Evolutionary conservation across 768 basidiomycete species (phyloP), one percentile per base, ranked within the genome.

Genomic region (Naganishia antarctica): DNA sequence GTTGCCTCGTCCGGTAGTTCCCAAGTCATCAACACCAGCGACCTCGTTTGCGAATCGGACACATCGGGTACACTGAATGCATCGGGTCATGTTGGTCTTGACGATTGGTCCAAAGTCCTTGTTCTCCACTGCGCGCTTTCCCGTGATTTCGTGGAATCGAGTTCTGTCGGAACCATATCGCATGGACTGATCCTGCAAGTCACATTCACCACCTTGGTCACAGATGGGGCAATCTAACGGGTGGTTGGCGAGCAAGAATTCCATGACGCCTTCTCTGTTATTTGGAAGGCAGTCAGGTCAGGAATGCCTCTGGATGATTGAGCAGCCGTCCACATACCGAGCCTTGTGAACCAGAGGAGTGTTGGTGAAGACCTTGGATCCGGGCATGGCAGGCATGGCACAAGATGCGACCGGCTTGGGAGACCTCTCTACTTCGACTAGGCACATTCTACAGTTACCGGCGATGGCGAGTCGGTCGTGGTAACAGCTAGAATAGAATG

Each of bases 11-110:
- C 96, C 96, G 2, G 92, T 93, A 3, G 92, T 92, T 46, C 96
- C 96, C 25, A 99, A 81, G 71, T 98, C 94, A 80, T 98, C 92
- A 8, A 97, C 92, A 61, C 96, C 96, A 1, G 96, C 96, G 47
- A 98, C 94, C 76, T 99, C 96, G 80, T 98, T 99, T 29, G 96
- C 94, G 74, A 99, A 99, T 57, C 96, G 89, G 28, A 98, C 90
- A 79, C 96, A 99, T 65, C 96, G 91, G 4, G 96, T 99, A 80
- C 96, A 99, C 78, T 99, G 96, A 71, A 99, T 98, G 80, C 96
- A 98, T 41, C 96, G 86, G 79, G 90, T 96, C 94, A 97, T 97
- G 64, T 87, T 90, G 1, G 94, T 97, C 83, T 98, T 98, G 76
- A 99, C 91, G 47, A 99, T 84, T 7, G 96, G 96, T 0, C 96